Evolutionary conservation across 768 basidiomycete genomes (phyloP), one percentile per base, ranked within the genome.

Genomic region (Pisolithus microcarpus): DNA sequence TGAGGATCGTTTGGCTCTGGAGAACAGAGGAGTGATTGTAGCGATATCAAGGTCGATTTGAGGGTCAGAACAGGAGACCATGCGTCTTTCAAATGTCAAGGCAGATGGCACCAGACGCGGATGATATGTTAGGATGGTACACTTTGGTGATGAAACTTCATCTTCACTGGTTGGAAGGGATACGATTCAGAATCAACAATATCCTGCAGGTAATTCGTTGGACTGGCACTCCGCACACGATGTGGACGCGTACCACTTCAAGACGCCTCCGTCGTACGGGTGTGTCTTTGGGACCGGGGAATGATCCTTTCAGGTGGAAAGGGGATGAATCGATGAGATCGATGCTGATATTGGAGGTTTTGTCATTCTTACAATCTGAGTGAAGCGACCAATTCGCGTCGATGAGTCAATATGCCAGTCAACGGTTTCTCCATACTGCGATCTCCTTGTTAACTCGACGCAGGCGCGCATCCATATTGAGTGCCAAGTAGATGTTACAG

Each of bases 91-190:
- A 68, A 74, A 84, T 87, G 70, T 92, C 91, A 50, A 92, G 82
- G 68, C 93, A 97, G 70, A 97, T 97, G 42, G 91, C 92, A 45
- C 94, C 94, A 2, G 89, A 91, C 31, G 86, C 88, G 21, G 91
- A 94, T 18, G 92, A 95, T 38, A 98, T 77, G 62, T 98, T 98
- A 3, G 94, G 94, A 65, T 98, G 92, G 65, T 92, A 96, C 26
- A 95, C 87, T 67, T 92, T 92, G 36, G 94, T 98, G 54, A 95
- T 83, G 70, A 98, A n/a, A 97, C 66, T 93, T 94, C 91, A 97
- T 96, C 77, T 97, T 96, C 49, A 94, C 86, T 0, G 95, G 92
- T 64, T 92, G 87, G 67, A 92, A 91, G 16, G 88, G 90, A 64
- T 91, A 91, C 45, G 89, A 81, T 40, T 92, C 90, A 7, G 93